phyloP scores from a whole-genome alignment of 2,329 filamentous ascomycete species.

The Domatiomyces catenatus region DNA sequence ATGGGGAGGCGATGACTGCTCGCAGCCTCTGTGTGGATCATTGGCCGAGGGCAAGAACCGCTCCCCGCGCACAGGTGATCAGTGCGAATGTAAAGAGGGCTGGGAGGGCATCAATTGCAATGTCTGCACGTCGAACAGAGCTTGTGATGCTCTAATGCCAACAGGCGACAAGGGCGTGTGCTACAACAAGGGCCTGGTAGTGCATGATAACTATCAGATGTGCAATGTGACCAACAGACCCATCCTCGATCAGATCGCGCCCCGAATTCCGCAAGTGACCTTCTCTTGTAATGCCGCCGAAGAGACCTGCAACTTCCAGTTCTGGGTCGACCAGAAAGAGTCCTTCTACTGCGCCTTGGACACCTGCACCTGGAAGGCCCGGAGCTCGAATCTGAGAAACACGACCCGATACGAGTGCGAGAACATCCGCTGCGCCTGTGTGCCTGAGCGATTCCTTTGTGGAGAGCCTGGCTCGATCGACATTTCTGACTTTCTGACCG shows the following conservation, averaged over 20 bases:
- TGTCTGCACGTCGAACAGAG: constrained; percentile 69
- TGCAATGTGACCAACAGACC: constrained; percentile 94
- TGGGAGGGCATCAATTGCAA: constrained; percentile 98
- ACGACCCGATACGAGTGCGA: constrained; percentile 73
- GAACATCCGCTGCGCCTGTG: constrained; percentile 71
- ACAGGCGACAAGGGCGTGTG: constrained; percentile 70
- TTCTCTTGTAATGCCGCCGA: constrained; percentile 72
- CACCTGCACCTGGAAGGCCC: constrained; percentile 58
- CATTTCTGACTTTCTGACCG: constrained; percentile 70
- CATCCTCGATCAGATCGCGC: constrained; percentile 73
- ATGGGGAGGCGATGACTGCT: constrained; percentile 87
- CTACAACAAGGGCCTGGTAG: constrained; percentile 76
- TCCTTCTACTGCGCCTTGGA: constrained; percentile 92
- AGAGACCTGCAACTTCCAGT: constrained; percentile 83
- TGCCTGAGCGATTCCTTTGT: constrained; percentile 84
- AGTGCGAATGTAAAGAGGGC: constrained; percentile 75
- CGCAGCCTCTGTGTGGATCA: constrained; percentile 81
- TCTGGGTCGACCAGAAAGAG: constrained; percentile 88
- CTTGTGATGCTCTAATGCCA: constrained; percentile 79
- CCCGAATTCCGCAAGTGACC: constrained; percentile 78
- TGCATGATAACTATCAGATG: constrained; percentile 93
- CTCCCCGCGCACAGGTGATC: constrained; percentile 48
- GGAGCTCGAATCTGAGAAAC: constrained; percentile 57
- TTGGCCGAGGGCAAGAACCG: constrained; percentile 67
- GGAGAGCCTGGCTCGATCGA: constrained; percentile 84